These are phyloP conservation scores for Serendipita indica DNA, from an alignment of 768 basidiomycete genomes.

Conservation along the genomic window DNA sequence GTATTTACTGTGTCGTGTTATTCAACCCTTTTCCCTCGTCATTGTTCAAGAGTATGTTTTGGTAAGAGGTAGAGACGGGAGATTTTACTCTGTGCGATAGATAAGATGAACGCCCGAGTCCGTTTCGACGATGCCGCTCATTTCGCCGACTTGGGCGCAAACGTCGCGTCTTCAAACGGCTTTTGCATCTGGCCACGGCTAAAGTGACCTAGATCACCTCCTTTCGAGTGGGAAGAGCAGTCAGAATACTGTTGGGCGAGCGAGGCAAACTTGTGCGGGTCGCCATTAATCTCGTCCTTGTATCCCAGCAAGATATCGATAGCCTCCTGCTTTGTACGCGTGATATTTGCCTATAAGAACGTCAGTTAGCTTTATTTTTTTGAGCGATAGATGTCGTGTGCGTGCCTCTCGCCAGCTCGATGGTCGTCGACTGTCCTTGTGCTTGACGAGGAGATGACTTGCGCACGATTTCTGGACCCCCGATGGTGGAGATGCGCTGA, in stretches of 20 bases:
- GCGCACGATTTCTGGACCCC: constrained; percentile 32
- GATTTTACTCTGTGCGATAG: constrained; percentile 65
- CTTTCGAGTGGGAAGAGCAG: constrained; percentile 69
- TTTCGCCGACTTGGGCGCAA: constrained; percentile 49
- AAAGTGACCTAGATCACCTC: constrained; percentile 84
- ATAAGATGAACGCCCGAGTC: constrained; percentile 95
- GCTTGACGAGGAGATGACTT: constrained; percentile 93
- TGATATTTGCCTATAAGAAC: constrained; percentile 46
- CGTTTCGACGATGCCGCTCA: constrained; percentile 71
- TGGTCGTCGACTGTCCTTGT: constrained; percentile 32
- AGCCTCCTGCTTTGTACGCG: constrained; percentile 80
- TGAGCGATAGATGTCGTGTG: constrained; percentile 7
- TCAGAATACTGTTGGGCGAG: constrained; percentile 71
- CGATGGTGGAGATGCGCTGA: background rate
- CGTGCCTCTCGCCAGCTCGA: constrained; percentile 31
- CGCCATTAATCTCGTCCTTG: constrained; percentile 43
- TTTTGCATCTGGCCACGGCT: constrained; percentile 87
- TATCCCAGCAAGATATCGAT: constrained; percentile 56
- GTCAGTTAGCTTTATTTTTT: background rate
- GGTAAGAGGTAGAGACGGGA: no score
- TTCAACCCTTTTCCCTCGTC: background rate
- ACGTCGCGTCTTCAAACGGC: constrained; percentile 86
- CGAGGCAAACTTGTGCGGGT: constrained; percentile 50
- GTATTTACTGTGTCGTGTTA: background rate
- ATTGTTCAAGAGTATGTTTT: no score